Conservation (phyloP, 2,329 filamentous ascomycete genomes). For the Aspergillus niger region DNA sequence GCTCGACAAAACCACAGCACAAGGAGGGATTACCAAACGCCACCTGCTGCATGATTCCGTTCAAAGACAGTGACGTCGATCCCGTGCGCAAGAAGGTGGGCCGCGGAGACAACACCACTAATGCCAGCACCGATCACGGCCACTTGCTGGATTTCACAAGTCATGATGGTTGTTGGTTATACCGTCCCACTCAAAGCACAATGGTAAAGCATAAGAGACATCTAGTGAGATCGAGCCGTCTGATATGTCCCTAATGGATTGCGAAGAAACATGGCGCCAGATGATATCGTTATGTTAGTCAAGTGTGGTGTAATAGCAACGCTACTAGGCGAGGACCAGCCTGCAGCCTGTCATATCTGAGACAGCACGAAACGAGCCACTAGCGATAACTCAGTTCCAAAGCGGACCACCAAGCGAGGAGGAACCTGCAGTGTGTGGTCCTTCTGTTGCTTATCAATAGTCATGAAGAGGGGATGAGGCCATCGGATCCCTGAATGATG, state of each 20-base stretch:
- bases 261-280: background rate
- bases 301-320: constrained; percentile 12
- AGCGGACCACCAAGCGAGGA: background rate
- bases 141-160: constrained; percentile 30
- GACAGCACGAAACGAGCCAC: background rate
- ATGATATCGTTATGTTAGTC: constrained; percentile 11
- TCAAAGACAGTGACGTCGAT: constrained; percentile 59
- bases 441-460: constrained; percentile 13
- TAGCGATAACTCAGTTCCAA: background rate
- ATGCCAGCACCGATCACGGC: constrained; percentile 57
- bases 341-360: background rate
- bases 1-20: background rate
- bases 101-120: constrained; percentile 51
- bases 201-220: background rate
- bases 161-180: constrained; percentile 20
- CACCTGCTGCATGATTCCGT: constrained; percentile 54
- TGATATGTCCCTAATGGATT: background rate
- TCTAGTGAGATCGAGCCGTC: background rate
- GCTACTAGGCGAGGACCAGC: background rate
- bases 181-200: background rate
- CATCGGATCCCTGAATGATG: constrained; percentile 30
- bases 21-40: constrained; percentile 53
- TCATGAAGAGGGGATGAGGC: constrained; percentile 12
- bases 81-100: constrained; percentile 49
- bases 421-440: background rate